phyloP scores from a whole-genome alignment of 2,329 filamentous ascomycete genomes.

The Pseudonectria buxi region DNA sequence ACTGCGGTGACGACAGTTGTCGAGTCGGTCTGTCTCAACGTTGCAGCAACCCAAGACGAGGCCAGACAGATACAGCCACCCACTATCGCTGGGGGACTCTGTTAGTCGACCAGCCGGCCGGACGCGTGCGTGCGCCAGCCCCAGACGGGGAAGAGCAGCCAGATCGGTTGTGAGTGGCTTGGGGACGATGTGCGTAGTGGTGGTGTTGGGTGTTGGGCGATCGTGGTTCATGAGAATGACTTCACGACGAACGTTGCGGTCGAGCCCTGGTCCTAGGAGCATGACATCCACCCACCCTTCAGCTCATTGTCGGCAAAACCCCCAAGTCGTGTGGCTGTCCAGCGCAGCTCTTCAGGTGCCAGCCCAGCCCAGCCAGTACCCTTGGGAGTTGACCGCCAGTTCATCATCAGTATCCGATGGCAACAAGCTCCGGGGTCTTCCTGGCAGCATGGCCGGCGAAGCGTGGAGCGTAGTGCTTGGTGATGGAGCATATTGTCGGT shows the following conservation, averaged over 20 bases:
- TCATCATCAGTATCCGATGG: slow-evolving; percentile 25
- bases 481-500: slow-evolving; percentile 15
- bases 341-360: no score
- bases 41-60: no score
- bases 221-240: no score
- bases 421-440: slow-evolving; percentile 13
- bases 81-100: not conserved
- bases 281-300: not conserved
- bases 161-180: slow-evolving; percentile 10
- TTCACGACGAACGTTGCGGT: no score
- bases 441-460: slow-evolving; percentile 13
- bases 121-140: slow-evolving; percentile 3
- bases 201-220: no score
- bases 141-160: slow-evolving; percentile 7
- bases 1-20: slow-evolving; percentile 8
- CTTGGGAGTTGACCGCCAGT: slow-evolving; percentile 40
- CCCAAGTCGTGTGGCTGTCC: not conserved
- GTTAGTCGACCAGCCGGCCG: slow-evolving; percentile 11
- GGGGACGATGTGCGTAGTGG: slow-evolving; percentile 2
- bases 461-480: not conserved
- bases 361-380: not conserved
- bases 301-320: not conserved
- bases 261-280: no score
- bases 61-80: not conserved
- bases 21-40: no score